A percentile compares a stretch with the other conserved stretches of the same genome.
Conservation (phyloP, 169 alveolate genomes). For the Plasmodium coatneyi region DNA sequence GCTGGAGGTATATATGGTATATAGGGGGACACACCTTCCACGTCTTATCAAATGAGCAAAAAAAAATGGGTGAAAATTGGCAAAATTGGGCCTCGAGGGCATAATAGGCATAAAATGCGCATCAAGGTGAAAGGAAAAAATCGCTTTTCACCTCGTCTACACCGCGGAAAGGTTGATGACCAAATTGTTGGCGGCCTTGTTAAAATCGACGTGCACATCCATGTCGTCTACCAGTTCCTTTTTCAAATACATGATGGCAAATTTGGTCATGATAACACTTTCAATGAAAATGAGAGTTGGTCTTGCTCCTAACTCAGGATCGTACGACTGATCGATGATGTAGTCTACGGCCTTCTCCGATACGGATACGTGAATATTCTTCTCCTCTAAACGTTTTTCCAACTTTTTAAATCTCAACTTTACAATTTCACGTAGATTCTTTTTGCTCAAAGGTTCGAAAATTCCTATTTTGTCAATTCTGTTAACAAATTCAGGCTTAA, state of each 20-base stretch:
- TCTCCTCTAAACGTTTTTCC: slow-evolving; percentile 71
- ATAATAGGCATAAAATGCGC: background rate
- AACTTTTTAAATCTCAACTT: slow-evolving; percentile 65
- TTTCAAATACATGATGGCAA: slow-evolving; percentile 65
- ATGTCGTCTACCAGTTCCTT: slow-evolving; percentile 67
- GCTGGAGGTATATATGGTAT: background rate
- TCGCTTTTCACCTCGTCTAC: background rate
- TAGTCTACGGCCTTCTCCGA: slow-evolving; percentile 69
- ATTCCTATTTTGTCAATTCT: slow-evolving; percentile 84
- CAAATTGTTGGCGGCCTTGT: slow-evolving; percentile 5
- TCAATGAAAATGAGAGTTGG: slow-evolving; percentile 74
- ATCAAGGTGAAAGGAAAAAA: background rate
- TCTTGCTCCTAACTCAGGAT: slow-evolving; percentile 76
- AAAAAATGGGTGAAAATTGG: background rate
- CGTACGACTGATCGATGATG: slow-evolving; percentile 71
- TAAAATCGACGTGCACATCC: slow-evolving; percentile 58
- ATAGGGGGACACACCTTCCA: background rate
- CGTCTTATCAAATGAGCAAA: background rate
- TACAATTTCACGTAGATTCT: slow-evolving; percentile 77
- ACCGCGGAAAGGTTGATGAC: slow-evolving; percentile 39
- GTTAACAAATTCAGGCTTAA: slow-evolving; percentile 86
- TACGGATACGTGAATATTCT: slow-evolving; percentile 37
- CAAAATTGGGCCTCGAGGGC: background rate
- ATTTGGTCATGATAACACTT: slow-evolving; percentile 75
- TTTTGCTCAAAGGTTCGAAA: slow-evolving; percentile 75